Conservation (phyloP, 768 basidiomycete genomes). For the Crepidotus variabilis region DNA sequence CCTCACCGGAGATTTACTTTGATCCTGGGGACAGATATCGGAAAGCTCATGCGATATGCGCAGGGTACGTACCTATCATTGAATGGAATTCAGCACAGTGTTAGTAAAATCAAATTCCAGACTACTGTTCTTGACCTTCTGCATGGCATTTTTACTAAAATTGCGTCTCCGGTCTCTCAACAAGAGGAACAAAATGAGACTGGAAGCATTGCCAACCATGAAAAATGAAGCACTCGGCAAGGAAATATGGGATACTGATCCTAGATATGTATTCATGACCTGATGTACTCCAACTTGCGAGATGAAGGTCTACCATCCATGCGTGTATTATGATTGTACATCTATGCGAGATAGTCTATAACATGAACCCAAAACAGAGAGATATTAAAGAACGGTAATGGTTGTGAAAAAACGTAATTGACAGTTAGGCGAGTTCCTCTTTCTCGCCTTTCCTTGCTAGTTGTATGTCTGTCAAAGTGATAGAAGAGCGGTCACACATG, state of each 20-base stretch:
- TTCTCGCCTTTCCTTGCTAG: constrained; percentile 27
- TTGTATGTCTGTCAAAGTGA: constrained; percentile 66
- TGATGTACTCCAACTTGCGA: constrained; percentile 11
- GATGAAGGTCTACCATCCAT: no score
- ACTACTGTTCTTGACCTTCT: constrained; percentile 40
- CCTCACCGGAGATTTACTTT: constrained; percentile 55
- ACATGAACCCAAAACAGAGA: no score
- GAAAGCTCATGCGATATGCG: constrained; percentile 52
- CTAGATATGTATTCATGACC: constrained; percentile 53
- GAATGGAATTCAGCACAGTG: not conserved
- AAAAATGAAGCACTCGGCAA: constrained; percentile 22
- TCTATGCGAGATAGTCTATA: no score
- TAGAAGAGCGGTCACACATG: constrained; percentile 84
- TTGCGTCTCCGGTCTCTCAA: constrained; percentile 40
- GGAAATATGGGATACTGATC: constrained; percentile 43
- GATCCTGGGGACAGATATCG: constrained; percentile 46
- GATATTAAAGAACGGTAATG: no score
- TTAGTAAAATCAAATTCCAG: constrained; percentile 18
- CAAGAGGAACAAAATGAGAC: constrained; percentile 27
- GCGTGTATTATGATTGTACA: no score
- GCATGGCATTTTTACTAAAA: constrained; percentile 38
- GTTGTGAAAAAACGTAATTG: no score
- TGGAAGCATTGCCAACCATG: constrained; percentile 23
- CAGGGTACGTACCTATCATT: constrained; percentile 30
- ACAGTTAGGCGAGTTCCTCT: not conserved